Evolutionary conservation across 768 basidiomycete species (phyloP), one percentile per base, ranked within the genome.

Genomic region (Auriculariales sp.): DNA sequence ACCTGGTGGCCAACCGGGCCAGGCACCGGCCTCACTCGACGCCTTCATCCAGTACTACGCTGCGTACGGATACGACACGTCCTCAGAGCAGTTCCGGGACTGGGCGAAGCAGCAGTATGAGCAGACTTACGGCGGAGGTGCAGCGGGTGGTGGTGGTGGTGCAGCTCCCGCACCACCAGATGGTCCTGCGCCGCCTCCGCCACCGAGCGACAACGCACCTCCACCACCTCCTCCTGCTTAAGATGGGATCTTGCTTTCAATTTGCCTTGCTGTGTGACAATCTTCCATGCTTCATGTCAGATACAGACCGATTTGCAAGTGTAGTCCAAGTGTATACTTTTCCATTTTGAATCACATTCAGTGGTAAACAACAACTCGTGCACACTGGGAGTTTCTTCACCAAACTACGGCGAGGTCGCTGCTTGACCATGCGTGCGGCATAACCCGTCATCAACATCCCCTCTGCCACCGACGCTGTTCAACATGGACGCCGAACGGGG

Each of bases 171-270:
- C 60, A 4, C 46, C 68, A 2, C 61, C 66, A 12, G 66, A 64
- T 33, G 61, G 65, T 44, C 64, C 69, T 17, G 61, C 63, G 2
- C 66, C 66, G 0, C 66, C 66, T 0, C 62, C 64, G 6, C 64
- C 65, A 3, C 64, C 66, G 27, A 65, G 64, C 35, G 56, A 62
- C 17, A 50, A 53, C 28, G 57, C 55, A 28, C 58, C 69, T 6
- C 68, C 68, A 2, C 62, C 66, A 48, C 69, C 72, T 22, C 32
- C 48, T 15, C 48, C 48, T 6, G 22, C 31, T n/a, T 49, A 17
- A 36, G 30, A 22, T 45, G 42, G 12, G 25, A 45, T 11, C 11
- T 34, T 11, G 33, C 17, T 34, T 34, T n/a, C n/a, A n/a, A n/a
- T n/a, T n/a, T n/a, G n/a, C n/a, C n/a, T n/a, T n/a, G n/a, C n/a